phyloP scores from a whole-genome alignment of 441 rosid genomes.

The Biscutella laevigata region DNA sequence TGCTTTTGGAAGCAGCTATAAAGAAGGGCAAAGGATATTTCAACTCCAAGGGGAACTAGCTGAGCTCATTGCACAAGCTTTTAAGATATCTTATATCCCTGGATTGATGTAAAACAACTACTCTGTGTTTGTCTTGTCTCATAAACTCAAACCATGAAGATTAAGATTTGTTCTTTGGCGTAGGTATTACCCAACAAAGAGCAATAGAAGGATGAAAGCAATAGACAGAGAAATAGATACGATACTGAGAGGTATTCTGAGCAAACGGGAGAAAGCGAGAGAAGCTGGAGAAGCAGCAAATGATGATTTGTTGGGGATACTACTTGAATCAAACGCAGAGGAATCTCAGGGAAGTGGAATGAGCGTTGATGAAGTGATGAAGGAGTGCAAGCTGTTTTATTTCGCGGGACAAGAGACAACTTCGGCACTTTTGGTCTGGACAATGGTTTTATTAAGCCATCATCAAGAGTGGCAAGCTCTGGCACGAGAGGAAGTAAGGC shows the following conservation, averaged over 20 bases:
- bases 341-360: conserved; percentile 28
- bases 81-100: conserved; percentile 28
- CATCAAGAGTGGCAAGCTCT: conserved; percentile 36
- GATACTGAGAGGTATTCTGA: conserved; percentile 22
- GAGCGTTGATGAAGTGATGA: conserved; percentile 35
- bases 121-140: not conserved
- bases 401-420: conserved; percentile 45
- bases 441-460: conserved; percentile 30
- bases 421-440: conserved; percentile 32
- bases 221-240: conserved; percentile 25
- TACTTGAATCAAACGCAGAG: conserved; percentile 31
- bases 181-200: conserved; percentile 34
- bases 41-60: conserved; percentile 25
- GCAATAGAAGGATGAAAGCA: conserved; percentile 26
- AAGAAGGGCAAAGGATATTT: conserved; percentile 39
- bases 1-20: conserved; percentile 40
- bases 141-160: not conserved
- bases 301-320: conserved; percentile 35
- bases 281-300: conserved; percentile 23
- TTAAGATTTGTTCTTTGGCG: not conserved
- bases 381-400: conserved; percentile 43
- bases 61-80: not conserved
- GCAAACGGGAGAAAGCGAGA: conserved; percentile 28
- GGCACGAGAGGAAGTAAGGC: conserved; percentile 37
- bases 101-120: conserved; percentile 25